Percentiles rank a stretch among this genome's conserved stretches.
Conservation (phyloP, 352 stramenopile genomes). For the Peronospora destructor region DNA sequence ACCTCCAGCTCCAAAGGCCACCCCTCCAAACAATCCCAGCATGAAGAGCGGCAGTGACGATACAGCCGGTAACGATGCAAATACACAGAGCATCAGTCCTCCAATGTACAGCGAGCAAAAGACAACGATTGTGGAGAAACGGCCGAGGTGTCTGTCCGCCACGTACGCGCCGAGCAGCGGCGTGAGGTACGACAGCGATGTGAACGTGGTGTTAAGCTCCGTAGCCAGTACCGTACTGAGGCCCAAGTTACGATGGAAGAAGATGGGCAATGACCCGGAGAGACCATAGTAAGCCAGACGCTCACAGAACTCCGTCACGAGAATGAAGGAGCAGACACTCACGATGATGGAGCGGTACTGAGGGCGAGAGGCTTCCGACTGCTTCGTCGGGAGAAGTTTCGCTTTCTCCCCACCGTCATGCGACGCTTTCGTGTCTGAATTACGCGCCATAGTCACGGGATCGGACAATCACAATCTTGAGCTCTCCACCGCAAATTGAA, state of each 20-base stretch:
- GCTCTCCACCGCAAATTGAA: too few species aligned
- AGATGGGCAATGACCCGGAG: slow-evolving; percentile 78
- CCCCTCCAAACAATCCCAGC: slow-evolving; percentile 73
- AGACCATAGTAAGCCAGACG: slow-evolving; percentile 78
- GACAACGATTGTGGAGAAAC: slow-evolving; percentile 70
- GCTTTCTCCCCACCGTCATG: slow-evolving; percentile 14
- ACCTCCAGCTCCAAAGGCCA: slow-evolving; percentile 60
- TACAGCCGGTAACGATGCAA: slow-evolving; percentile 47
- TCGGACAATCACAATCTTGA: too few species aligned
- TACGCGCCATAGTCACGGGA: slow-evolving; percentile 18
- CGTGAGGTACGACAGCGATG: slow-evolving; percentile 80
- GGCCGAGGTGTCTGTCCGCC: slow-evolving; percentile 68
- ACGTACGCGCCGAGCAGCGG: slow-evolving; percentile 77
- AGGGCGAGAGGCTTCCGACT: neutral
- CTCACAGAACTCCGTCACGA: slow-evolving; percentile 84
- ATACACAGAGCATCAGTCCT: slow-evolving; percentile 62
- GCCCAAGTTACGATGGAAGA: slow-evolving; percentile 82
- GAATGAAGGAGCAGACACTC: slow-evolving; percentile 84
- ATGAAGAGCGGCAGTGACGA: slow-evolving; percentile 69
- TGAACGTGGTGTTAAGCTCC: slow-evolving; percentile 83
- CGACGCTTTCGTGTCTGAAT: slow-evolving; percentile 3
- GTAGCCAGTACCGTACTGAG: slow-evolving; percentile 75
- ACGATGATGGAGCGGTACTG: slow-evolving; percentile 72
- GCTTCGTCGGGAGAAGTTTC: slow-evolving; percentile 25
- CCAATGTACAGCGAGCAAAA: slow-evolving; percentile 72